Evolutionary conservation across 108 stramenopile genomes (phyloP).

Genomic region (Skeletonema grethae): DNA sequence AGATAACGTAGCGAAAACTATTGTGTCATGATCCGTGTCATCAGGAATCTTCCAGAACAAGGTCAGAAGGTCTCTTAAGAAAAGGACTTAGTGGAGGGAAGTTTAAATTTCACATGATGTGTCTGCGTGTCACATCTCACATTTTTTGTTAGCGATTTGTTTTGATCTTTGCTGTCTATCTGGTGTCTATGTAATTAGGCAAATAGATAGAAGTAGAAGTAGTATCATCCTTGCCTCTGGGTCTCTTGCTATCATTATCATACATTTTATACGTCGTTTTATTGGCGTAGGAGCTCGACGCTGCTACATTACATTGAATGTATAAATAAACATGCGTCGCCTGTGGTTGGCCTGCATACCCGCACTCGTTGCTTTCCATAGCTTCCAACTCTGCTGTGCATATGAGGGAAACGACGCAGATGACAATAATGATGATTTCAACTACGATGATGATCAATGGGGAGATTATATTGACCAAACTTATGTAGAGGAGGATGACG

Average conservation of each 20-base stretch:
- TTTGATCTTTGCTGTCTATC: too few species aligned
- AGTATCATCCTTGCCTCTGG: too few species aligned
- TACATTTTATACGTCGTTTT: too few species aligned
- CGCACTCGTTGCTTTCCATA: not conserved
- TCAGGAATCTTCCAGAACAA: too few species aligned
- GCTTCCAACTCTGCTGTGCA: not conserved
- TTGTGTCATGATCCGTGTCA: too few species aligned
- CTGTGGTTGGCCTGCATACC: not conserved
- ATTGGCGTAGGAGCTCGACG: too few species aligned
- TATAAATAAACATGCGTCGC: not conserved
- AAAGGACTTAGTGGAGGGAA: slow-evolving; percentile 7
- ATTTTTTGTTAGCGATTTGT: not conserved
- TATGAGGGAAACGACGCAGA: not conserved
- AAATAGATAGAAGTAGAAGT: too few species aligned
- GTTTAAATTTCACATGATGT: not conserved
- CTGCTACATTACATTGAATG: too few species aligned
- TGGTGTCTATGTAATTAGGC: too few species aligned
- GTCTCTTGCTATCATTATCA: too few species aligned
- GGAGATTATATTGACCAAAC: not conserved
- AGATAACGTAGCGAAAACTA: too few species aligned
- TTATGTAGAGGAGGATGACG: not conserved
- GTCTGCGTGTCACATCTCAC: too few species aligned
- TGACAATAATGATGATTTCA: not conserved
- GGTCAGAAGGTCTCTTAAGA: not conserved
- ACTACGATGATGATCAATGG: not conserved